Evolutionary conservation across 306 rosid species (phyloP).

Genomic region (Acacia melanoxylon): DNA sequence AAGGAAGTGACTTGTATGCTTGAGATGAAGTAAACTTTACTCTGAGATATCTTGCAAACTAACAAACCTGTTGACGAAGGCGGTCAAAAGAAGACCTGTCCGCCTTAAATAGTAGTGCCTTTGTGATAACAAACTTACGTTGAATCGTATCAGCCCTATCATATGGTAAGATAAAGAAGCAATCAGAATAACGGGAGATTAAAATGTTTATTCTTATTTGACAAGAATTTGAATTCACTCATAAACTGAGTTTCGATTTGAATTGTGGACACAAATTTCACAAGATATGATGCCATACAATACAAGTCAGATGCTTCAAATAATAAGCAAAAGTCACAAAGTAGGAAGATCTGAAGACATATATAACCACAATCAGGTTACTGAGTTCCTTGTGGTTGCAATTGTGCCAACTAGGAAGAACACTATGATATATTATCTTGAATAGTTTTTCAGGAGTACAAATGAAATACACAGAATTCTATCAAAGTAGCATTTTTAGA

Average conservation of each 20-base stretch:
- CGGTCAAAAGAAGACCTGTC: conserved; percentile 85
- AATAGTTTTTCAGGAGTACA: background rate
- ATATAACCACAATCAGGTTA: conserved; percentile 6
- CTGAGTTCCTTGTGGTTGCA: background rate
- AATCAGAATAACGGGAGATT: conserved; percentile 26
- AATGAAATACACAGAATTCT: background rate
- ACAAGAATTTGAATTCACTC: background rate
- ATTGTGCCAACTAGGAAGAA: conserved; percentile 2
- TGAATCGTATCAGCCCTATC: conserved; percentile 76
- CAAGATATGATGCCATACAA: background rate
- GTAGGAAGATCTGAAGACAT: background rate
- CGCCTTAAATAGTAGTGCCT: conserved; percentile 81
- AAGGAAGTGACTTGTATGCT: conserved; percentile 10
- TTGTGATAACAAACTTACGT: conserved; percentile 77
- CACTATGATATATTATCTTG: background rate
- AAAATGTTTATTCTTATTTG: background rate
- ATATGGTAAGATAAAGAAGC: conserved; percentile 10
- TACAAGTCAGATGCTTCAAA: conserved; percentile 2
- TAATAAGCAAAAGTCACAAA: conserved; percentile 10
- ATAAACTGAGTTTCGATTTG: background rate
- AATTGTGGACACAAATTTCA: background rate
- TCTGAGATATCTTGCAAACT: conserved; percentile 15
- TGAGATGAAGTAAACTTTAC: conserved; percentile 7
- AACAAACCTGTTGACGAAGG: conserved; percentile 78
- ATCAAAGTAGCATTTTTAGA: conserved; percentile 22